phyloP scores from a whole-genome alignment of 176 grass and related monocot species.

The Hordeum vulgare region MorexV3_pseudomolecules_assembly NC_058521.1:541356912-541357411 shows the following conservation, averaged over 20 bases:
- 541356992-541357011: conserved; percentile 72
- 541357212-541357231: conserved; percentile 95
- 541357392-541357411: neutral
- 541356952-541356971: neutral
- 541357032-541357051: conserved; percentile 77
- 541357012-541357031: conserved; percentile 60
- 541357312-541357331: conserved; percentile 26
- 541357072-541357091: conserved; percentile 39
- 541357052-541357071: conserved; percentile 76
- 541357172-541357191: neutral
- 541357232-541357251: conserved; percentile 97
- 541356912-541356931: neutral
- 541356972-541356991: neutral
- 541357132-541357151: no score
- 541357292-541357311: conserved; percentile 15
- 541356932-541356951: neutral
- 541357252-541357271: conserved; percentile 99
- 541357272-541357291: conserved; percentile 17
- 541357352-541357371: conserved; percentile 40
- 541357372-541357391: neutral
- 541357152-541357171: neutral
- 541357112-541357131: no score
- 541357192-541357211: conserved; percentile 68
- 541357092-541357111: no score
- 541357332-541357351: conserved; percentile 35